These are phyloP conservation scores for Polygonum maritimum DNA, from an alignment of 148 eudicot genomes.

Conservation along the genomic window DNA sequence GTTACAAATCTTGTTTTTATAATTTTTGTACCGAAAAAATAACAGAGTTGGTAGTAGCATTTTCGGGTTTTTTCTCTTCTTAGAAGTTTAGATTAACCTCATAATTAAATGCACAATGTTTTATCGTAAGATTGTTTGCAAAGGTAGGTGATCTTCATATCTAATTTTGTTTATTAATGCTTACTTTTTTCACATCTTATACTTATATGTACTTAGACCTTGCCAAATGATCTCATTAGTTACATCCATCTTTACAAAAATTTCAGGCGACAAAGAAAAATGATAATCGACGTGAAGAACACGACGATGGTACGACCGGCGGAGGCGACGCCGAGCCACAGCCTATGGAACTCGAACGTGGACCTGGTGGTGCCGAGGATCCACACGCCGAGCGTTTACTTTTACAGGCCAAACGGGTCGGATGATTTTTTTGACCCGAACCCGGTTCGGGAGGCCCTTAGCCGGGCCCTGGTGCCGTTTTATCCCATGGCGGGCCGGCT, in stretches of 20 bases:
- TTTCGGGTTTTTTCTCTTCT: no score
- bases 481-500: conserved; percentile 28
- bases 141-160: not conserved
- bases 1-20: no score
- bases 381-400: conserved; percentile 19
- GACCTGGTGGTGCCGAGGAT: conserved; percentile 18
- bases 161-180: no score
- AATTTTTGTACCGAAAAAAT: no score
- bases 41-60: no score
- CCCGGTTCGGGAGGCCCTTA: conserved; percentile 13
- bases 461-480: conserved; percentile 23
- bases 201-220: no score
- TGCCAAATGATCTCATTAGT: no score
- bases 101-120: no score
- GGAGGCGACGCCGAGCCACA: conserved; percentile 16
- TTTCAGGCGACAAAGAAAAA: not conserved
- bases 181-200: no score
- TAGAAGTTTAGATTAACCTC: no score
- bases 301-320: conserved; percentile 19
- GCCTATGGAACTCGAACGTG: conserved; percentile 21
- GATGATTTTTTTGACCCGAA: conserved; percentile 13
- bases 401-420: conserved; percentile 8
- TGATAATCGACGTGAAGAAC: conserved; percentile 15
- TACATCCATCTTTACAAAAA: not conserved
- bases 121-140: not conserved